Evolutionary conservation across 495 filamentous ascomycete genomes (phyloP).

Genomic region (Tetracladium setigerum): DNA sequence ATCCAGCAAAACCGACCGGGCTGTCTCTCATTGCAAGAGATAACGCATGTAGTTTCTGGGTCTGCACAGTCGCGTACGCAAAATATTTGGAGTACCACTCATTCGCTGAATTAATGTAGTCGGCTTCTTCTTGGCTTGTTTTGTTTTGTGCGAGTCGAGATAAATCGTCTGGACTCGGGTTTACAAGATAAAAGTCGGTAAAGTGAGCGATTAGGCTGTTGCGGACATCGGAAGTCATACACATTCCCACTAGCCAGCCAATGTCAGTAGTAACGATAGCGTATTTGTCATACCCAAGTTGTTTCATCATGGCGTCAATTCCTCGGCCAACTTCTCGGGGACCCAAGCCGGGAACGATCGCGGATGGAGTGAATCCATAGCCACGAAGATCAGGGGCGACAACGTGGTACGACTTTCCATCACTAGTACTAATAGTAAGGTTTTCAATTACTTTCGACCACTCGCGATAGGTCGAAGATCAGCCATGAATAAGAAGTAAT

Average conservation of each 20-base stretch:
- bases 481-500: conserved; percentile 9
- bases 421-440: conserved; percentile 9
- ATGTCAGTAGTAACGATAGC: not conserved
- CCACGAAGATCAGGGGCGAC: conserved; percentile 9
- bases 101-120: too few species aligned
- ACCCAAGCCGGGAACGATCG: not conserved
- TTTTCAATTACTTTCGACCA: conserved; percentile 7
- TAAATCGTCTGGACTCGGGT: too few species aligned
- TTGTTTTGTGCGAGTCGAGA: too few species aligned
- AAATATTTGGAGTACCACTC: too few species aligned
- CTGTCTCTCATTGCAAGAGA: too few species aligned
- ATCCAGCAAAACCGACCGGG: too few species aligned
- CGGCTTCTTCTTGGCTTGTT: too few species aligned
- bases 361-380: conserved; percentile 5
- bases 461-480: conserved; percentile 6
- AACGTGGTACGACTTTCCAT: conserved; percentile 1
- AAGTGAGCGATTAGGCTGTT: too few species aligned
- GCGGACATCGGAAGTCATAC: too few species aligned
- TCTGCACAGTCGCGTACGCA: too few species aligned
- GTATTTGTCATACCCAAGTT: conserved; percentile 10
- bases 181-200: too few species aligned
- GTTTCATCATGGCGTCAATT: conserved; percentile 5
- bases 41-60: too few species aligned
- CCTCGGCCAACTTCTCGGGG: conserved; percentile 4
- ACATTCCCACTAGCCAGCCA: not conserved